phyloP scores from a whole-genome alignment of 202 grass and related monocot genomes.

The Carex arenaria region DNA sequence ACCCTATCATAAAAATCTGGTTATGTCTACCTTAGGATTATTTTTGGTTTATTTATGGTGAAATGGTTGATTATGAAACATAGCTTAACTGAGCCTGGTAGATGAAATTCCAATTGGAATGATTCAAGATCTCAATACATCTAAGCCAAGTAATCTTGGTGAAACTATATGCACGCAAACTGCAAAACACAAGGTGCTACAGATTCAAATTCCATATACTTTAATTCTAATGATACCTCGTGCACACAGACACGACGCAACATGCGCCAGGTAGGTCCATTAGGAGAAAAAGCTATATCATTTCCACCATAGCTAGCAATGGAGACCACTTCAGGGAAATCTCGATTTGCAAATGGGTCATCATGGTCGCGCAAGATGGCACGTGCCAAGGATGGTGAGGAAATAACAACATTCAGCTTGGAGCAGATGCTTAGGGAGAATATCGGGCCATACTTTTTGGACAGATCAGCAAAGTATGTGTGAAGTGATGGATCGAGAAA shows the following conservation, averaged over 20 bases:
- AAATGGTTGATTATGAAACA: neutral
- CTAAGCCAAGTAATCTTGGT: neutral
- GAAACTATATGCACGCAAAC: neutral
- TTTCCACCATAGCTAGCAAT: slow-evolving; percentile 40
- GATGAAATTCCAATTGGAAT: neutral
- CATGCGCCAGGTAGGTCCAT: slow-evolving; percentile 51
- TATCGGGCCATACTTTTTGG: too few species aligned
- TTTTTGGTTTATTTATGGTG: neutral
- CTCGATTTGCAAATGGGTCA: slow-evolving; percentile 43
- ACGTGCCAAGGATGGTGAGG: too few species aligned
- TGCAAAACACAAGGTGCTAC: neutral
- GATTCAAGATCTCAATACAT: neutral
- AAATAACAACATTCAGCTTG: too few species aligned
- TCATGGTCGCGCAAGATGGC: slow-evolving; percentile 47
- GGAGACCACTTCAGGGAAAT: slow-evolving; percentile 26
- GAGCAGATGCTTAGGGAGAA: too few species aligned
- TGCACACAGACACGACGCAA: slow-evolving; percentile 52
- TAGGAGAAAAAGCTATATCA: slow-evolving; percentile 53
- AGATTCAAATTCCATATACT: neutral
- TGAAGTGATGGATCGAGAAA: too few species aligned
- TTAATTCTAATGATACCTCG: slow-evolving; percentile 25
- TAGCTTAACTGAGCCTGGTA: neutral
- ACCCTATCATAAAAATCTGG: neutral
- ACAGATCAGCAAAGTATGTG: too few species aligned
- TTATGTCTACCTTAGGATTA: neutral